Evolutionary conservation across 805 yeast species (phyloP).

Genomic region (Cyberlindnera misumaiensis): DNA sequence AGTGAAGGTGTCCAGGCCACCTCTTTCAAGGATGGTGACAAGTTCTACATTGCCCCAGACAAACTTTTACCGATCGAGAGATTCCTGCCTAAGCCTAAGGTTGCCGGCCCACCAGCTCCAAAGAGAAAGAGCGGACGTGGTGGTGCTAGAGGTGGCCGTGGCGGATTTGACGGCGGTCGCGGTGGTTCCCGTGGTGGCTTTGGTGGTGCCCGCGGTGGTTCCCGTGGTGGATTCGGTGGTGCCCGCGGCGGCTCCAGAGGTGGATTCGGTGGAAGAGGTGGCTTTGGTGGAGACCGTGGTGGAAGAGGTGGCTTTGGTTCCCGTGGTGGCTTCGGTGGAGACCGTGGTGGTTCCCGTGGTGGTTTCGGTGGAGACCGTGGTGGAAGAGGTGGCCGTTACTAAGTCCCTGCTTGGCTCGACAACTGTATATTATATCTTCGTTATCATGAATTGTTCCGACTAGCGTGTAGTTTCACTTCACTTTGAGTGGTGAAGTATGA

Average conservation of each 20-base stretch:
- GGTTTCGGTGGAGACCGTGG: conserved; percentile 29
- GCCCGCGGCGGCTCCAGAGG: conserved; percentile 31
- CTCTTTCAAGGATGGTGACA: conserved; percentile 92
- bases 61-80: conserved; percentile 93
- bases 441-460: background rate
- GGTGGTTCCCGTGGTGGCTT: conserved; percentile 28
- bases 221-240: conserved; percentile 39
- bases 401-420: conserved; percentile 1
- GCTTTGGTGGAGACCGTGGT: conserved; percentile 23
- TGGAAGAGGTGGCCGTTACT: conserved; percentile 22
- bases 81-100: conserved; percentile 94
- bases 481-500: conserved; percentile 19
- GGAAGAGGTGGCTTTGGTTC: conserved; percentile 32
- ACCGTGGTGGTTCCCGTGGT: conserved; percentile 30
- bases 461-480: conserved; percentile 5
- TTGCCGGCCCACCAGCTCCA: conserved; percentile 74
- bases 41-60: conserved; percentile 92
- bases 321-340: conserved; percentile 30
- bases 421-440: no score
- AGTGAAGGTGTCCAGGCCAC: conserved; percentile 93
- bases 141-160: conserved; percentile 37
- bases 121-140: conserved; percentile 58
- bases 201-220: conserved; percentile 45
- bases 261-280: conserved; percentile 25
- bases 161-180: conserved; percentile 23